Evolutionary conservation across 1,284 basidiomycete species (phyloP), one percentile per base, ranked within the genome.

Genomic region (Vanrija humicola): DNA sequence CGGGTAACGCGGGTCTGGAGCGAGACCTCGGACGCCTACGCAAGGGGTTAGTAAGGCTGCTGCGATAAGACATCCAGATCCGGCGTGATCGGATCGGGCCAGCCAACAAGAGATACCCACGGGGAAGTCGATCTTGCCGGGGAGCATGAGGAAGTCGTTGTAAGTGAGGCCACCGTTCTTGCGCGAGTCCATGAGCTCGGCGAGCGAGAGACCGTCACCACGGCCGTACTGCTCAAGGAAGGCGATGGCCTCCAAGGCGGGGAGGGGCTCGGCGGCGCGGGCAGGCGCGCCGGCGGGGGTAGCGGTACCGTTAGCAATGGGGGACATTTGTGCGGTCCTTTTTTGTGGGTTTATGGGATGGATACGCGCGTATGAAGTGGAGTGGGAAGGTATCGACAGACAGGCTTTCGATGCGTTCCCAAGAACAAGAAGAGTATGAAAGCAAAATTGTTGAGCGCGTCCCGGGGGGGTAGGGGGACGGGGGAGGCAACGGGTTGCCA

Each of bases 121-220:
- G 38, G 87, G 81, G 76, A 98, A 99, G 80, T 94, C 86, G 69
- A 99, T 97, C 78, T 90, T 93, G 52, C 96, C 95, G n/a, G 96
- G 95, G 5, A 94, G 82, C 57, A 93, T 81, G 63, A 94, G 82
- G 77, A 95, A 92, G 75, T 95, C 90, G 70, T 93, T 98, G 81
- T 98, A 98, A 19, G 95, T 98, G 66, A 98, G 84, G 21, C 95
- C 95, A 43, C 95, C 95, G 73, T 95, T 88, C 68, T 85, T 77
- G 49, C 79, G 81, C 12, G 90, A 90, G 82, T 97, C 85, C 86
- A 98, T 94, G 66, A 98, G 86, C 75, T 98, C 89, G 23, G 79
- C 62, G 65, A 91, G 82, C 57, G 88, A 84, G 51, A 98, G 84
- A 42, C 95, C 96, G 83, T 98, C 96, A n/a, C 79, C 77, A 56